phyloP scores from a whole-genome alignment of 2,329 filamentous ascomycete genomes.

The Monilinia polystroma region DNA sequence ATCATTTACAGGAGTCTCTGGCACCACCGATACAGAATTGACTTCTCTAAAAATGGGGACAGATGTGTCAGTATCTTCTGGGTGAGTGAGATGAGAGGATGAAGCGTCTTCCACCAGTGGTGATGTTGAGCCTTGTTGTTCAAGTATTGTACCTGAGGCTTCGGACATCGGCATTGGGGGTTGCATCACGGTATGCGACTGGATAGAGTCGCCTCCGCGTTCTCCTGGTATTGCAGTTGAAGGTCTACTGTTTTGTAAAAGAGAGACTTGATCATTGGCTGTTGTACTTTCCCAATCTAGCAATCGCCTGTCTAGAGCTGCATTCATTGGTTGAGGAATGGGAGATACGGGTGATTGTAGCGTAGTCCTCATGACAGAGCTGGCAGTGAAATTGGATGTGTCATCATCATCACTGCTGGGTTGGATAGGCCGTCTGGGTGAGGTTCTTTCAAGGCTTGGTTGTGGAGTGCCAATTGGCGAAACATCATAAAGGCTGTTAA shows the following conservation, averaged over 20 bases:
- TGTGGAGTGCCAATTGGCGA: conserved; percentile 39
- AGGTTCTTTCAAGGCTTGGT: conserved; percentile 20
- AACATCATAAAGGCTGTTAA: conserved; percentile 41
- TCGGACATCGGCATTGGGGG: not conserved
- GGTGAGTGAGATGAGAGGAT: not conserved
- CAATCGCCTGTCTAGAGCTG: conserved; percentile 24
- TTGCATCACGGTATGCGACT: not conserved
- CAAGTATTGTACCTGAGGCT: not conserved
- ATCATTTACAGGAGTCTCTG: not conserved
- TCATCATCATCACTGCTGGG: conserved; percentile 19
- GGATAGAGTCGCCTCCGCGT: not conserved
- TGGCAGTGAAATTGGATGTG: conserved; percentile 20
- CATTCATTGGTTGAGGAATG: conserved; percentile 30
- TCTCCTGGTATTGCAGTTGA: conserved; percentile 10
- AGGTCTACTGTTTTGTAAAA: conserved; percentile 21
- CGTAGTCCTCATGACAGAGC: conserved; percentile 30
- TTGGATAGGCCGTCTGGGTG: conserved; percentile 33
- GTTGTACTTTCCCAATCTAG: conserved; percentile 28
- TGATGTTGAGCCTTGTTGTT: conserved; percentile 22
- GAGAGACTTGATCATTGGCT: conserved; percentile 18
- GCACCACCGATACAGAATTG: conserved; percentile 30
- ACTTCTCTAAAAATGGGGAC: conserved; percentile 27
- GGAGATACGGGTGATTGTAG: conserved; percentile 33
- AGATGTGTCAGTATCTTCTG: not conserved
- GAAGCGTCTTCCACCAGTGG: conserved; percentile 4